These are phyloP conservation scores for Umbelopsis sp. DNA, from an alignment of 371 early-diverging fungal species.

Conservation along the genomic window DNA sequence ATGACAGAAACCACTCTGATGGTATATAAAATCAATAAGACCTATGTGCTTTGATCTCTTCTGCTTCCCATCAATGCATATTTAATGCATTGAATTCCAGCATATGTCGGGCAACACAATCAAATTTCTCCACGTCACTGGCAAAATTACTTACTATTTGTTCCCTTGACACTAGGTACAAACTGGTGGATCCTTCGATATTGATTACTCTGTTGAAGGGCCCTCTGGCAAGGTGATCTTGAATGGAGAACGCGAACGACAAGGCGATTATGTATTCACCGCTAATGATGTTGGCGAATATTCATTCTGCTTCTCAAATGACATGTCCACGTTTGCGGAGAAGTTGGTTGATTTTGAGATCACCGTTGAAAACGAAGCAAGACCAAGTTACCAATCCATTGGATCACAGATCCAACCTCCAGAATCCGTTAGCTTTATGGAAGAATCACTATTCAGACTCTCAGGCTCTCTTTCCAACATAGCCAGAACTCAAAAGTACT, in stretches of 20 bases:
- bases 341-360: slow-evolving; percentile 93
- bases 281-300: slow-evolving; percentile 85
- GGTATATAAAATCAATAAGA: no score
- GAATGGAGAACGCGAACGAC: slow-evolving; percentile 80
- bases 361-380: slow-evolving; percentile 77
- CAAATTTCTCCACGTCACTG: neutral
- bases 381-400: slow-evolving; percentile 25
- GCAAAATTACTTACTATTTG: neutral
- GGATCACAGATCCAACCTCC: slow-evolving; percentile 42
- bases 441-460: slow-evolving; percentile 62
- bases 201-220: slow-evolving; percentile 81
- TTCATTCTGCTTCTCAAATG: slow-evolving; percentile 91
- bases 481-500: slow-evolving; percentile 80
- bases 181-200: slow-evolving; percentile 90
- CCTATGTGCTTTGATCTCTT: no score
- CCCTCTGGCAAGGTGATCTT: slow-evolving; percentile 68
- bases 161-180: slow-evolving; percentile 66
- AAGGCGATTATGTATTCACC: slow-evolving; percentile 90
- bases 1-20: no score
- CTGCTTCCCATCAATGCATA: neutral
- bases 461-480: slow-evolving; percentile 63
- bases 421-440: slow-evolving; percentile 63
- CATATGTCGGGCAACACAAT: neutral
- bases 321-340: slow-evolving; percentile 85
- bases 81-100: slow-evolving; percentile 18